A percentile compares a stretch with the other conserved stretches of the same genome.
These are phyloP conservation scores for Erythrophleum ivorense DNA, from an alignment of 331 rosid genomes.

Conservation along the genomic window DNA sequence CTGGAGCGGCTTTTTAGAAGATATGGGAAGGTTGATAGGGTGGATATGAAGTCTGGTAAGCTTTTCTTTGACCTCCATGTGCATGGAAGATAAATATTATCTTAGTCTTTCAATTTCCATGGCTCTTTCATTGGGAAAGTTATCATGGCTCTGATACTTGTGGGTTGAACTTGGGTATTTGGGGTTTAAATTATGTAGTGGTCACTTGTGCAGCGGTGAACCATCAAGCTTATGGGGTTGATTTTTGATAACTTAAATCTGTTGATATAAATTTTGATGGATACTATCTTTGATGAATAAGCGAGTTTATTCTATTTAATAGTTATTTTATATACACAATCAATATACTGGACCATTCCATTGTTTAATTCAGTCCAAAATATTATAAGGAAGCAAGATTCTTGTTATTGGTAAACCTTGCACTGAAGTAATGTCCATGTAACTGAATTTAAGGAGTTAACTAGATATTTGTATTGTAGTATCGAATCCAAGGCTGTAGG, in stretches of 20 bases:
- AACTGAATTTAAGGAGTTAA: slow-evolving; percentile 8
- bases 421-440: slow-evolving; percentile 1
- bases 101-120: background rate
- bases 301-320: background rate
- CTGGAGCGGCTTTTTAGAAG: slow-evolving; percentile 89
- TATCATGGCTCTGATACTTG: slow-evolving; percentile 10
- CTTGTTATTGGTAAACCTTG: slow-evolving; percentile 1
- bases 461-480: background rate
- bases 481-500: background rate
- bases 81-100: slow-evolving; percentile 11
- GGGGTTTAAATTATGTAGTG: background rate
- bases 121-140: background rate
- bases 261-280: slow-evolving; percentile 9
- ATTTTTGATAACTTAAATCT: slow-evolving; percentile 2
- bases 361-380: slow-evolving; percentile 10
- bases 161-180: slow-evolving; percentile 14
- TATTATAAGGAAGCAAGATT: background rate
- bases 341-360: background rate
- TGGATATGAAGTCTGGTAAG: slow-evolving; percentile 99
- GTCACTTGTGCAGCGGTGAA: background rate
- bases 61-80: slow-evolving; percentile 18
- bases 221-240: background rate
- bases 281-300: background rate
- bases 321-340: background rate
- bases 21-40: slow-evolving; percentile 98